Percentiles rank a stretch among this genome's conserved stretches.
These are phyloP conservation scores for Tulasnella sp. DNA, from an alignment of 768 basidiomycete genomes.

Conservation along the genomic window DNA sequence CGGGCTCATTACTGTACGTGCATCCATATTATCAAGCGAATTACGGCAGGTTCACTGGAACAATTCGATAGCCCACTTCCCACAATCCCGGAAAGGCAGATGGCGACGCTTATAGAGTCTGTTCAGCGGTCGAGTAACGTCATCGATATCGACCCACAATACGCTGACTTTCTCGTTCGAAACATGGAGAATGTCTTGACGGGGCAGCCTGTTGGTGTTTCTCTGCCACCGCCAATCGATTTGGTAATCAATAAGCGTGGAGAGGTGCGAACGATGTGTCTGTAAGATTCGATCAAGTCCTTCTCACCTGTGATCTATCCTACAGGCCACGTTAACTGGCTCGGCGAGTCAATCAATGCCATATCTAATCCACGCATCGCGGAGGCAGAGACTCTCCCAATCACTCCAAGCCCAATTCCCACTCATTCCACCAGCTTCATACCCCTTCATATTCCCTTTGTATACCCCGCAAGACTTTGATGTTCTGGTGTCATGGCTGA, in stretches of 20 bases:
- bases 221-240: constrained; percentile 42
- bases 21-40: neutral
- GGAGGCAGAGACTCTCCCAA: constrained; percentile 28
- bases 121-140: neutral
- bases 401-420: constrained; percentile 28
- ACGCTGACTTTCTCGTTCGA: constrained; percentile 37
- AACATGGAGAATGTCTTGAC: constrained; percentile 43
- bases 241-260: constrained; percentile 40
- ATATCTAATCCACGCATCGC: constrained; percentile 26
- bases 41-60: neutral
- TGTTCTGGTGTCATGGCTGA: constrained; percentile 64
- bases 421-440: constrained; percentile 43
- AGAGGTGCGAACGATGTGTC: constrained; percentile 29
- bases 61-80: neutral
- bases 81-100: constrained; percentile 18
- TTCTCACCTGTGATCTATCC: too few relatives aligned
- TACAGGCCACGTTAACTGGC: neutral
- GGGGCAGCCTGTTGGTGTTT: constrained; percentile 23
- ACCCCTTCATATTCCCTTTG: constrained; percentile 64
- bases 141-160: neutral
- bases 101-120: constrained; percentile 33
- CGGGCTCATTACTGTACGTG: neutral
- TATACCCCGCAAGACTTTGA: constrained; percentile 64
- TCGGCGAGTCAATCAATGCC: neutral
- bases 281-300: too few relatives aligned